Percentiles rank a stretch among this genome's conserved stretches.
Conservation (phyloP, 495 filamentous ascomycete species). For the Diplogelasinospora grovesii region DNA sequence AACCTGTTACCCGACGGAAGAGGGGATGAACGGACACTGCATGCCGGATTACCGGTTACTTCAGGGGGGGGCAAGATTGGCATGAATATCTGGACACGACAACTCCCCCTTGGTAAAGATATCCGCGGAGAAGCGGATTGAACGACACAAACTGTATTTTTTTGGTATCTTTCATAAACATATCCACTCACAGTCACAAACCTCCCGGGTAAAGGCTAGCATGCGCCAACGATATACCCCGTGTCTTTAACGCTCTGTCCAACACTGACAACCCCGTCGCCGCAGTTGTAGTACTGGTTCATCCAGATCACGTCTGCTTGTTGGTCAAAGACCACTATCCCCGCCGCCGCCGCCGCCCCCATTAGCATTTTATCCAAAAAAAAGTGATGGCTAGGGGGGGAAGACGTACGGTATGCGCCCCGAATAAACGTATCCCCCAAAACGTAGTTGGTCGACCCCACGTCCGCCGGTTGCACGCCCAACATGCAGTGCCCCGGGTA, state of each 20-base stretch:
- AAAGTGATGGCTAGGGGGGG: neutral
- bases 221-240: slow-evolving; percentile 16
- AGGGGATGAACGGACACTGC: slow-evolving; percentile 59
- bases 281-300: slow-evolving; percentile 39
- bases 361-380: slow-evolving; percentile 1
- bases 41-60: slow-evolving; percentile 63
- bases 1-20: slow-evolving; percentile 53
- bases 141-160: too few relatives aligned
- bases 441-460: slow-evolving; percentile 26
- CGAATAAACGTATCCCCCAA: slow-evolving; percentile 39
- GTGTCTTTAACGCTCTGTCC: slow-evolving; percentile 17
- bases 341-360: too few relatives aligned
- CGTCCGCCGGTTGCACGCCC: slow-evolving; percentile 35
- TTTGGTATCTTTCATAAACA: too few relatives aligned
- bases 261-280: slow-evolving; percentile 23
- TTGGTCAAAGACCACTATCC: slow-evolving; percentile 39
- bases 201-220: slow-evolving; percentile 6
- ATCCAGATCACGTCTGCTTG: slow-evolving; percentile 39
- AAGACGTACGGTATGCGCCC: slow-evolving; percentile 35
- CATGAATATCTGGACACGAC: slow-evolving; percentile 72
- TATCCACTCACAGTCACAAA: neutral
- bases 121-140: too few relatives aligned
- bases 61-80: slow-evolving; percentile 66
- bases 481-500: slow-evolving; percentile 32
- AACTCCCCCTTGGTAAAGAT: slow-evolving; percentile 28